Evolutionary conservation across 208 protist species (phyloP).

Genomic region (Trypanosoma rangeli): DNA sequence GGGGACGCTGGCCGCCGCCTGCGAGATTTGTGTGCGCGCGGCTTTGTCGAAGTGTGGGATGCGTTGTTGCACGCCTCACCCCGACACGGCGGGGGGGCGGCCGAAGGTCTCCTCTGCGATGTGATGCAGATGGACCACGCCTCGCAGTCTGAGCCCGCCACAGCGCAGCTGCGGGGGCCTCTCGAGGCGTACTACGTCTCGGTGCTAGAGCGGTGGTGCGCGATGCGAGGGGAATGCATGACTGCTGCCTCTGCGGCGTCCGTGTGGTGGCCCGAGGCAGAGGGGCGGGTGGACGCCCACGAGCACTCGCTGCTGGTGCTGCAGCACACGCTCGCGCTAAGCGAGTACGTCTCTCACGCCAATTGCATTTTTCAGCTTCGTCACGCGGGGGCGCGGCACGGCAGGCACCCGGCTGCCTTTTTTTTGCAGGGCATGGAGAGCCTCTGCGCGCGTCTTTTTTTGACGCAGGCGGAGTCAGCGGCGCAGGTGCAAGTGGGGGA

Average conservation of each 20-base stretch:
- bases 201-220: slow-evolving; percentile 1
- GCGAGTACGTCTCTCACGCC: neutral
- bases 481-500: neutral
- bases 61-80: neutral
- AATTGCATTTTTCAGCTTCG: neutral
- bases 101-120: neutral
- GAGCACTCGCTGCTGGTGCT: slow-evolving; percentile 3
- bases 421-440: slow-evolving; percentile 13
- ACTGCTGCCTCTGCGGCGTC: neutral
- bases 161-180: neutral
- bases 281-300: neutral
- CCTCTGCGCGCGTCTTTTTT: slow-evolving; percentile 16
- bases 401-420: slow-evolving; percentile 22
- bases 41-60: slow-evolving; percentile 17
- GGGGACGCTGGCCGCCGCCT: neutral
- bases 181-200: slow-evolving; percentile 6
- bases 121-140: neutral
- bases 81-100: neutral
- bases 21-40: slow-evolving; percentile 8
- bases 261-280: slow-evolving; percentile 6
- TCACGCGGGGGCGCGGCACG: neutral
- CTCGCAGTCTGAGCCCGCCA: no score
- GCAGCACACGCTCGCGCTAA: slow-evolving; percentile 6
- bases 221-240: neutral
- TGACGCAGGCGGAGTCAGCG: neutral